A percentile compares a stretch with the other conserved stretches of the same genome.
Evolutionary conservation across 768 basidiomycete species (phyloP).

Genomic region (Collybiopsis luxurians): DNA sequence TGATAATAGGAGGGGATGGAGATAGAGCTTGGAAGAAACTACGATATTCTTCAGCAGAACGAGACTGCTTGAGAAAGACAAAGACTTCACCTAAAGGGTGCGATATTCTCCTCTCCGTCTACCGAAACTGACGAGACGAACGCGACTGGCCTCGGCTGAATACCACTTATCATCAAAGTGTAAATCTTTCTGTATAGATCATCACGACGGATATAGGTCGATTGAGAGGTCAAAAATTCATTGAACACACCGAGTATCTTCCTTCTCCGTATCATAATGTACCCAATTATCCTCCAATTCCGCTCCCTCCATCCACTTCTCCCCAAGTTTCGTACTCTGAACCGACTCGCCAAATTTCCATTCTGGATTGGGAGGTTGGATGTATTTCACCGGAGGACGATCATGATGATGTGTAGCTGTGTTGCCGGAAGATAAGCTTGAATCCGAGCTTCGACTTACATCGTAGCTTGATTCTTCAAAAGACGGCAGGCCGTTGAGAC

Average conservation of each 20-base stretch:
- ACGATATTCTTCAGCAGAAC: background rate
- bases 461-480: background rate
- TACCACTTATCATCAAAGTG: slow-evolving; percentile 47
- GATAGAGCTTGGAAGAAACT: slow-evolving; percentile 52
- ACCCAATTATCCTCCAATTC: slow-evolving; percentile 33
- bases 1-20: slow-evolving; percentile 64
- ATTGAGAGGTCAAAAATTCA: too few relatives aligned
- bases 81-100: slow-evolving; percentile 45
- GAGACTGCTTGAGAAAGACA: background rate
- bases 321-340: slow-evolving; percentile 31
- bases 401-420: background rate
- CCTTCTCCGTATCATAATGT: slow-evolving; percentile 30
- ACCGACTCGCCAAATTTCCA: slow-evolving; percentile 37
- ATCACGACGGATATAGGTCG: too few relatives aligned
- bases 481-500: background rate
- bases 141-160: slow-evolving; percentile 66
- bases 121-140: slow-evolving; percentile 62
- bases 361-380: slow-evolving; percentile 33
- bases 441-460: too few relatives aligned
- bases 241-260: slow-evolving; percentile 32
- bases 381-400: slow-evolving; percentile 18
- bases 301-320: slow-evolving; percentile 37
- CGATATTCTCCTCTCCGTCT: slow-evolving; percentile 55
- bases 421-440: too few relatives aligned
- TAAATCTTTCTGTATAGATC: slow-evolving; percentile 46